Percentiles rank a stretch among this genome's conserved stretches.
Evolutionary conservation across 2,329 filamentous ascomycete species (phyloP).

Genomic region (Chaetomiaceae sp.): DNA sequence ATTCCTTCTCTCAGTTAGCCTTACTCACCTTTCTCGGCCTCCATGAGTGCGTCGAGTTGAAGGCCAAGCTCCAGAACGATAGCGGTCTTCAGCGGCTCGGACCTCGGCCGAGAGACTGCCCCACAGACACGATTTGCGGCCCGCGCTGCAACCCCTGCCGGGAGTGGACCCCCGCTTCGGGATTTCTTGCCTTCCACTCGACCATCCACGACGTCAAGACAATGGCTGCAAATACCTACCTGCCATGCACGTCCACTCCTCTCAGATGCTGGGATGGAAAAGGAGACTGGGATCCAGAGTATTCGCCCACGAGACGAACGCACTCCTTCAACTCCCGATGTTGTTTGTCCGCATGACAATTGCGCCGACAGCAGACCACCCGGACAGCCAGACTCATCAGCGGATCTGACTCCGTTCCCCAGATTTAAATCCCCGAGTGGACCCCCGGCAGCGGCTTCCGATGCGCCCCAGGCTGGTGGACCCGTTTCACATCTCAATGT

Average conservation of each 20-base stretch:
- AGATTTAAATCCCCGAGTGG: constrained; percentile 9
- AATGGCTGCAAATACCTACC: too few relatives aligned
- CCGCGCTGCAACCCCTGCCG: not conserved
- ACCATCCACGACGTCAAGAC: too few relatives aligned
- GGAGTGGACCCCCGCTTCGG: constrained; percentile 1
- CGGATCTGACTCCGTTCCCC: not conserved
- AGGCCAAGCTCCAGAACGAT: too few relatives aligned
- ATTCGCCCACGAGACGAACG: too few relatives aligned
- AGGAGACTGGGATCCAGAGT: too few relatives aligned
- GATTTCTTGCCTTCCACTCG: not conserved
- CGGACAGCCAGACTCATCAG: not conserved
- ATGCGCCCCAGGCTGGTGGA: constrained; percentile 12
- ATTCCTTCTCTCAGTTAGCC: not conserved
- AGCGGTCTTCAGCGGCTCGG: not conserved
- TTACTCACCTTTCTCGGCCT: not conserved
- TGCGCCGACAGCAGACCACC: too few relatives aligned
- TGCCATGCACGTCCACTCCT: too few relatives aligned
- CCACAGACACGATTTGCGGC: constrained; percentile 5
- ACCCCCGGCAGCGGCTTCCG: constrained; percentile 4
- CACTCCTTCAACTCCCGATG: too few relatives aligned
- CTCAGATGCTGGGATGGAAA: too few relatives aligned
- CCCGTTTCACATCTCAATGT: constrained; percentile 15
- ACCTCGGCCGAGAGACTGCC: constrained; percentile 2
- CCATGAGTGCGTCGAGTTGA: too few relatives aligned
- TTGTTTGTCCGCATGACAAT: too few relatives aligned